Evolutionary conservation across 805 yeast species (phyloP), one percentile per base, ranked within the genome.

Genomic region (Starmerella potacharoeniae): DNA sequence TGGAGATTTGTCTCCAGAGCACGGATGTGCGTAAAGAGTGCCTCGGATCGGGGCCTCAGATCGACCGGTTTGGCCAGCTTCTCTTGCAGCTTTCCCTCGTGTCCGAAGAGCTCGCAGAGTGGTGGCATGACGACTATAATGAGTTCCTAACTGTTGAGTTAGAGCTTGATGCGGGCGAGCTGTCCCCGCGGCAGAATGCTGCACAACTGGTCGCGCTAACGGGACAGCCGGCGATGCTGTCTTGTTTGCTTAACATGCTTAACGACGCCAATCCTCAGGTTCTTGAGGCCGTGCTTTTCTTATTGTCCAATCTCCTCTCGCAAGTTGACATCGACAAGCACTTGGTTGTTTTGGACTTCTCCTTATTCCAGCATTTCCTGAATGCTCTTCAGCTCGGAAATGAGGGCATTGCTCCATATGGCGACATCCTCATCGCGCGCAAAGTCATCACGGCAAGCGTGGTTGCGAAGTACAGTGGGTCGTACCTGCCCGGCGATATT

Each of bases 81-180:
- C 60, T 80, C 6, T 59, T 73, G 0, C 60, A 61, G 3, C 66
- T 77, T 8, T 67, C 80, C 6, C 63, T 68, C 10, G 62, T 82
- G 11, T 74, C 83, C 1, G 55, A 62, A 1, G 75, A 72, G 5
- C 67, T 71, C 0, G 73, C 37, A 4, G 76, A 75, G 5, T 59
- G 58, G n/a, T 86, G 83, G 75, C 66, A 68, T 4, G 72, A 70
- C 2, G 90, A 89, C 64, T 77, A 81, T 64, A 87, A 89, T 63
- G 69, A 67, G 3, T 88, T 80, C 66, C 85, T 87, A 6, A 78
- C 89, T 2, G 83, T 80, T 37, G 89, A 86, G 55, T 75, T 86
- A 1, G 96, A 88, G 1, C 73, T 89, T 35, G 56, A 54, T 14
- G 70, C 82, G 0, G 70, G 82, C 0, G 78, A 77, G 5, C 68